phyloP scores from a whole-genome alignment of 1,284 basidiomycete genomes.

The Bondarzewia mesenterica region DNA sequence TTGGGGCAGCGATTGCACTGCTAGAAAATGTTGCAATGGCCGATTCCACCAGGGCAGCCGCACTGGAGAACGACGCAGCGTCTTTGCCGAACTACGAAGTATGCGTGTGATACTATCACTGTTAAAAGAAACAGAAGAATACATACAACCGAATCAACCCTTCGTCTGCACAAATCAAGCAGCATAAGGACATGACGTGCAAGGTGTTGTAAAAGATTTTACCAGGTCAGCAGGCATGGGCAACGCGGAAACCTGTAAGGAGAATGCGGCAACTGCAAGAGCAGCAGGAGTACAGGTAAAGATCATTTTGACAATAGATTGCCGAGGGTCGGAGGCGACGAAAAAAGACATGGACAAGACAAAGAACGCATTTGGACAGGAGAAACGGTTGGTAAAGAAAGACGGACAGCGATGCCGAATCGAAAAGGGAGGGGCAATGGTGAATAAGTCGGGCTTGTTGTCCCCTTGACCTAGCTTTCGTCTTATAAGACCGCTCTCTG shows the following conservation, averaged over 20 bases:
- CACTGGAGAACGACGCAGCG: no score
- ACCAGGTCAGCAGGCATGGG: conserved; percentile 66
- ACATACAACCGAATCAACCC: not conserved
- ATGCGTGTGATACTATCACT: no score
- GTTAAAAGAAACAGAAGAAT: no score
- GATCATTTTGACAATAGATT: not conserved
- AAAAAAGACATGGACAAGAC: no score
- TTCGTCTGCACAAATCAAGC: conserved; percentile 1
- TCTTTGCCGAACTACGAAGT: no score
- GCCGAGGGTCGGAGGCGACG: not conserved
- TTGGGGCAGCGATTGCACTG: no score
- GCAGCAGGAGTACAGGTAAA: conserved; percentile 36
- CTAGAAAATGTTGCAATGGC: no score
- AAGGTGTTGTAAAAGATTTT: conserved; percentile 18
- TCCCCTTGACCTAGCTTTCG: not conserved
- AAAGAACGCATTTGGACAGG: not conserved
- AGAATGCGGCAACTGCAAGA: conserved; percentile 67
- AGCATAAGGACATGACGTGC: not conserved
- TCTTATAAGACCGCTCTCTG: not conserved
- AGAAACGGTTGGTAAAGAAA: not conserved
- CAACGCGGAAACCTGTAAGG: conserved; percentile 39
- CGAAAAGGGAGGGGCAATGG: not conserved
- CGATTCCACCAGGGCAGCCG: no score
- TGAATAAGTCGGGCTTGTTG: not conserved
- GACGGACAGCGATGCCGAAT: not conserved